Base-by-base conservation (phyloP, 768 basidiomycete species). In the Lyophyllum decastes region DNA sequence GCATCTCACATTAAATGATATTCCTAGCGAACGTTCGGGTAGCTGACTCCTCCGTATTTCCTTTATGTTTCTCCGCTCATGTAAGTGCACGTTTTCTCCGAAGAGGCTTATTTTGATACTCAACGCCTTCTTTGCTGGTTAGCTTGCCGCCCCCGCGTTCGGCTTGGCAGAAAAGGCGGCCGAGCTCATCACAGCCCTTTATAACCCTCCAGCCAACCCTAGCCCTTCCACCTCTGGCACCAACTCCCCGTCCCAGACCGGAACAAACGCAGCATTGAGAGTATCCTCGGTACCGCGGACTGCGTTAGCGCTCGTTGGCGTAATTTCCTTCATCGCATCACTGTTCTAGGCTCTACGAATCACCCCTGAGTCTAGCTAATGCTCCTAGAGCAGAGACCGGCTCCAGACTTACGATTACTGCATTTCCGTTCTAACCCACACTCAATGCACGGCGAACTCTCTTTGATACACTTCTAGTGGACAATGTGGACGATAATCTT, bases 21-120 rank as follows among this genome's bases (percentile, higher is more conserved):
- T 33, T 53, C 34, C 8, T 43, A 63, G 69, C 72, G 24, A 87
- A 87, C 69, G 73, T 86, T 40, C 76, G 85, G 55, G 66, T 70
- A 12, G 63, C 61, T 24, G 69, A 70, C 38, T 57, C 67, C 7
- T 67, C 66, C 8, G 61, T 70, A 0, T 70, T 63, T 52, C 69
- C 69, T 19, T 57, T 70, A 22, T 60, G 61, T 21, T 63, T 68
- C 8, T 55, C 66, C 22, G 57, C 63, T 44, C 69, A 70, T 56
- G 68, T 70, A 58, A 43, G 63, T 61, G 38, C 27, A 19, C n/a
- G 16, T 43, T 12, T 6, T 30, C 7, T n/a, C n/a, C n/a, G n/a
- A n/a, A n/a, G n/a, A n/a, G n/a, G 2, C 16, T 22, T 27, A 8
- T 34, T 4, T 4, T 38, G 16, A 2, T 38, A 19, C 38, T 52